Percentiles rank a stretch among this genome's conserved stretches.
These are phyloP conservation scores for Metarhizium anisopliae DNA, from an alignment of 2,329 filamentous ascomycete genomes.

Conservation along the genomic window DNA sequence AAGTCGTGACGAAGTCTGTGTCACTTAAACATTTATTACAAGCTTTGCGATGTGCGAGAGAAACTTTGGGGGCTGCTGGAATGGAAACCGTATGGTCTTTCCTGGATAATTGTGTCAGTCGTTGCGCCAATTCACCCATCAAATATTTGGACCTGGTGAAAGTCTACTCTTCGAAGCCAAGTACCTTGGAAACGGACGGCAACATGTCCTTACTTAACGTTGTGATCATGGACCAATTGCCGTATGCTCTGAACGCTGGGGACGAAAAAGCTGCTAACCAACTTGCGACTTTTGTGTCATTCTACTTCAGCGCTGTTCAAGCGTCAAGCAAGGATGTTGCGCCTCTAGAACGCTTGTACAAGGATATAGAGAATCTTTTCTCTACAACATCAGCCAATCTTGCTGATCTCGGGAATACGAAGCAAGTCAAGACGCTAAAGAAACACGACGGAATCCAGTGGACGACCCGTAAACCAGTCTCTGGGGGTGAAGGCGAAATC, in stretches of 20 bases:
- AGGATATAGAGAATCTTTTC: slow-evolving; percentile 20
- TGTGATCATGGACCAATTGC: slow-evolving; percentile 68
- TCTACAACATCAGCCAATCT: slow-evolving; percentile 15
- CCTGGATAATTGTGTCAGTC: slow-evolving; percentile 72
- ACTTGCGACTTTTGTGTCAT: slow-evolving; percentile 49
- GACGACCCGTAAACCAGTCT: slow-evolving; percentile 6
- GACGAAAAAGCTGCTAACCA: slow-evolving; percentile 32
- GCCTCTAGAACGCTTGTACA: slow-evolving; percentile 13
- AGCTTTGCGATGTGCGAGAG: slow-evolving; percentile 16
- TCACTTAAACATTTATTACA: slow-evolving; percentile 39
- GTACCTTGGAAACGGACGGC: slow-evolving; percentile 14
- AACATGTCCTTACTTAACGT: slow-evolving; percentile 54
- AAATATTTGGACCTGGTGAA: slow-evolving; percentile 71
- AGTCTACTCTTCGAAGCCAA: slow-evolving; percentile 25
- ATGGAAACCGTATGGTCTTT: slow-evolving; percentile 53
- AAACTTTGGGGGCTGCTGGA: slow-evolving; percentile 10
- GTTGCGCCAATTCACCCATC: slow-evolving; percentile 67
- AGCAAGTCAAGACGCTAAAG: slow-evolving; percentile 11
- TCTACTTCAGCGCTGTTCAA: slow-evolving; percentile 45
- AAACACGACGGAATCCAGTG: slow-evolving; percentile 2
- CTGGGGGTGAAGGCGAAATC: not conserved
- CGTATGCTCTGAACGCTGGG: slow-evolving; percentile 51
- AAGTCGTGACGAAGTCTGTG: slow-evolving; percentile 49
- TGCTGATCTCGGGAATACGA: slow-evolving; percentile 10
- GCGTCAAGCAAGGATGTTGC: slow-evolving; percentile 10